Evolutionary conservation across 2,329 filamentous ascomycete species (phyloP), one percentile per base, ranked within the genome.

Genomic region (Rutstroemia sp.): DNA sequence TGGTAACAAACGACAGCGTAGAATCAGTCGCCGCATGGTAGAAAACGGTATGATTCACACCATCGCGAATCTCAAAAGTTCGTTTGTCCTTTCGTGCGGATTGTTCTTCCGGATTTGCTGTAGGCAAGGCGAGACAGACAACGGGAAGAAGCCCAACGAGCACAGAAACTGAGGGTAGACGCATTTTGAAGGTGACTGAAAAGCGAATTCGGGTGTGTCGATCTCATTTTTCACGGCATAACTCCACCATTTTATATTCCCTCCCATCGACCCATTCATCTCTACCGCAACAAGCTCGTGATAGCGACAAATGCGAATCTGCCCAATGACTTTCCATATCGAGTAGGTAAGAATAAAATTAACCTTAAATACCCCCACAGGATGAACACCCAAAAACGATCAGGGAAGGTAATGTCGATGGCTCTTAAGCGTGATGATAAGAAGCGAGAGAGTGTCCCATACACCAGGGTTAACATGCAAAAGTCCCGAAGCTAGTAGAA

Each of bases 1-100:
- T 78, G 23, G 72, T 74, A 25, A 80, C 76, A 56, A 74, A 78
- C 21, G 76, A 71, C 46, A 80, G 61, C 25, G 66, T 73, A 1
- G 73, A 70, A 42, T 69, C 71, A 1, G 76, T 77, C 1, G 71
- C 72, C n/a, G 71, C 71, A 63, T 79, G 76, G 58, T 78, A 72
- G 57, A 77, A 78, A 38, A 78, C 70, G 16, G 71, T 76, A 61
- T 75, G 75, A 4, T 70, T 72, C 36, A 70, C 65, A 6, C 73
- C 73, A 65, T 72, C 60, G 34, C 67, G 65, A 46, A 67, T 59
- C 19, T 71, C 65, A 42, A 66, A 64, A 3, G 69, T 69, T 10
- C 66, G 61, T 55, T 70, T 70, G 47, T 68, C 67, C 57, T 58
- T 57, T 54, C 19, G n/a, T 54, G 27, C 23, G 45, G 48, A 27